Evolutionary conservation across 2,329 filamentous ascomycete genomes (phyloP).

Genomic region (Sporothrix mexicana): DNA sequence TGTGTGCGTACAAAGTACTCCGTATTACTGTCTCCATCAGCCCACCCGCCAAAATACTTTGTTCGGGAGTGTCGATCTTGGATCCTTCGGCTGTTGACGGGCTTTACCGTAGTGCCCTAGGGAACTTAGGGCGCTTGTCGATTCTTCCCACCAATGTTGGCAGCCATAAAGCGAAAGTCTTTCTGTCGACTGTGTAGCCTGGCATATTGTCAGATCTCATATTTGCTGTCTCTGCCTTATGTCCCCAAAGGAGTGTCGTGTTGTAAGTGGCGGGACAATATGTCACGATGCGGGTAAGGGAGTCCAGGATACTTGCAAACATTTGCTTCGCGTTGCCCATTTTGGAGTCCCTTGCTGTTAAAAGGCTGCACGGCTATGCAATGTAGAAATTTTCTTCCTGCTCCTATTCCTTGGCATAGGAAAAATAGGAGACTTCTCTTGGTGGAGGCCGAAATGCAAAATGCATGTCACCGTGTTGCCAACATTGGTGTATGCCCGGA

Average conservation of each 20-base stretch:
- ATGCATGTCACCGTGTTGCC: background rate
- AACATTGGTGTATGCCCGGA: too few species aligned
- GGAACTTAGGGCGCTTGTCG: background rate
- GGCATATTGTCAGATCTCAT: too few species aligned
- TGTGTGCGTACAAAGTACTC: background rate
- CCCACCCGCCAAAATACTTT: background rate
- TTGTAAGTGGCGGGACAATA: background rate
- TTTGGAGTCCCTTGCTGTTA: background rate
- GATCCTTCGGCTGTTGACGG: background rate
- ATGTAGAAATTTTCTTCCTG: background rate
- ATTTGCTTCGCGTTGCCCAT: background rate
- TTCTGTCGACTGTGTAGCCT: too few species aligned
- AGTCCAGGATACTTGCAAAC: background rate
- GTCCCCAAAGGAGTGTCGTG: too few species aligned
- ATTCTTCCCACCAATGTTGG: too few species aligned
- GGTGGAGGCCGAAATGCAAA: background rate
- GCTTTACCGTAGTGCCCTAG: background rate
- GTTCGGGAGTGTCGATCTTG: conserved; percentile 9
- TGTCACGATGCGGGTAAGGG: conserved; percentile 14
- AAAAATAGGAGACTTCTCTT: background rate
- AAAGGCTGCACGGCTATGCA: background rate
- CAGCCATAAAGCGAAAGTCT: too few species aligned
- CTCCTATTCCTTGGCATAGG: background rate
- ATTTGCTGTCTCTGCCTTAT: too few species aligned
- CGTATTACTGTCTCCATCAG: background rate